These are phyloP conservation scores for Hanseniaspora lachancei DNA, from an alignment of 805 yeast genomes.

Conservation along the genomic window DNA sequence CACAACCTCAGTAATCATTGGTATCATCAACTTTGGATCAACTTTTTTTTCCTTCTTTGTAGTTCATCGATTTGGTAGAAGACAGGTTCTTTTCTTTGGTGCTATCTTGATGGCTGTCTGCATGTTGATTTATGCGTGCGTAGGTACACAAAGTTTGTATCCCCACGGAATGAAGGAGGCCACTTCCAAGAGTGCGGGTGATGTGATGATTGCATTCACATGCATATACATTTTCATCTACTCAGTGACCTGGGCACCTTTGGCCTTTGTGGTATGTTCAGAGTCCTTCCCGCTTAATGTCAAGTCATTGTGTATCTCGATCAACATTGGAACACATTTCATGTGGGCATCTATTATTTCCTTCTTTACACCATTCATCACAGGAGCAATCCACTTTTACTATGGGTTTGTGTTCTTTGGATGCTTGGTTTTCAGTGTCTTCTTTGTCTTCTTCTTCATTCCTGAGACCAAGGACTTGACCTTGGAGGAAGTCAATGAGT, in stretches of 20 bases:
- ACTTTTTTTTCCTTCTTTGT: slow-evolving; percentile 40
- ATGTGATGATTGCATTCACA: slow-evolving; percentile 57
- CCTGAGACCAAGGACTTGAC: slow-evolving; percentile 68
- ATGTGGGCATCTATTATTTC: slow-evolving; percentile 57
- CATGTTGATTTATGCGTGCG: slow-evolving; percentile 39
- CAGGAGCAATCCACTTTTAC: slow-evolving; percentile 48
- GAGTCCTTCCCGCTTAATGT: slow-evolving; percentile 63
- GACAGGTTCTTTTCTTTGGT: slow-evolving; percentile 37
- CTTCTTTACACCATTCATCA: slow-evolving; percentile 59
- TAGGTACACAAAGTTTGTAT: slow-evolving; percentile 41
- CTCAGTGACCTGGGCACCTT: slow-evolving; percentile 68
- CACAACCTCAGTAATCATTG: slow-evolving; percentile 45
- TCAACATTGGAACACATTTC: slow-evolving; percentile 52
- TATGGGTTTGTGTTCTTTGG: slow-evolving; percentile 53
- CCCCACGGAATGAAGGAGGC: slow-evolving; percentile 31
- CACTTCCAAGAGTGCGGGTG: slow-evolving; percentile 41
- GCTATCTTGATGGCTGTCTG: slow-evolving; percentile 37
- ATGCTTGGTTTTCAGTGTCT: slow-evolving; percentile 38
- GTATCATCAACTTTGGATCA: slow-evolving; percentile 47
- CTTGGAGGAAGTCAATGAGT: slow-evolving; percentile 64
- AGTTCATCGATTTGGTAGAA: slow-evolving; percentile 44
- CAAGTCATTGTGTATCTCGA: slow-evolving; percentile 41
- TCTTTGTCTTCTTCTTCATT: slow-evolving; percentile 57
- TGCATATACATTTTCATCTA: slow-evolving; percentile 59
- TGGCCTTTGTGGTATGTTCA: slow-evolving; percentile 49